Evolutionary conservation across 805 yeast species (phyloP).

Genomic region (Yamadazyma paraphyllophila): DNA sequence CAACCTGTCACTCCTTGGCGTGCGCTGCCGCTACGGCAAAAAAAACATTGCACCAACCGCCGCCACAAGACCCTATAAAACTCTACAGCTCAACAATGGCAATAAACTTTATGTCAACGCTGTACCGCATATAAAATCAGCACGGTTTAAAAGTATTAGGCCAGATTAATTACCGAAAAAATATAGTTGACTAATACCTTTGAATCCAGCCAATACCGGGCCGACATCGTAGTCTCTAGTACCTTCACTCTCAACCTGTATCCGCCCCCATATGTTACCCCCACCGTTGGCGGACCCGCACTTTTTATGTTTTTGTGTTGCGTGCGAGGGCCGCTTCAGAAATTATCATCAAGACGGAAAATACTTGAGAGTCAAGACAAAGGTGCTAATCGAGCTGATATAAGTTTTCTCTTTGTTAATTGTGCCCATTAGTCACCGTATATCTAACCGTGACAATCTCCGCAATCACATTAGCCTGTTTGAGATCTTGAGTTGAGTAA

Average conservation of each 20-base stretch:
- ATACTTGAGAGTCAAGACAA: conserved; percentile 6
- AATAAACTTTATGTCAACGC: too few species aligned
- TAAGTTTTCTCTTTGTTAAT: neutral
- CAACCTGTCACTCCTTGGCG: neutral
- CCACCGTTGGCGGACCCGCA: conserved; percentile 1
- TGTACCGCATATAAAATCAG: too few species aligned
- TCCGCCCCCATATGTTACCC: neutral
- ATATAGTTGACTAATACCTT: too few species aligned
- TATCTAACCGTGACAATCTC: neutral
- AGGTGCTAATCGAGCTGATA: neutral
- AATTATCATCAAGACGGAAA: conserved; percentile 4
- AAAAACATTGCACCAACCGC: neutral
- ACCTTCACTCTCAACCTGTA: too few species aligned
- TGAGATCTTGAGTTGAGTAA: too few species aligned
- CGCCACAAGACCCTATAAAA: neutral
- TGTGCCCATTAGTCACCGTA: neutral
- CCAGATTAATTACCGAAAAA: too few species aligned
- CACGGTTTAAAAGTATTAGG: too few species aligned
- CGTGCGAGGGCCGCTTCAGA: conserved; percentile 2
- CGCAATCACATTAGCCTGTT: neutral
- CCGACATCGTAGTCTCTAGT: too few species aligned
- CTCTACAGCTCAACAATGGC: neutral
- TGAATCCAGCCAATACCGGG: too few species aligned
- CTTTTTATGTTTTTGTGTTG: neutral
- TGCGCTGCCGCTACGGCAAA: neutral